Evolutionary conservation across 192 early-diverging fungal genomes (phyloP), one percentile per base, ranked within the genome.

Genomic region (Diversispora epigaea): DNA sequence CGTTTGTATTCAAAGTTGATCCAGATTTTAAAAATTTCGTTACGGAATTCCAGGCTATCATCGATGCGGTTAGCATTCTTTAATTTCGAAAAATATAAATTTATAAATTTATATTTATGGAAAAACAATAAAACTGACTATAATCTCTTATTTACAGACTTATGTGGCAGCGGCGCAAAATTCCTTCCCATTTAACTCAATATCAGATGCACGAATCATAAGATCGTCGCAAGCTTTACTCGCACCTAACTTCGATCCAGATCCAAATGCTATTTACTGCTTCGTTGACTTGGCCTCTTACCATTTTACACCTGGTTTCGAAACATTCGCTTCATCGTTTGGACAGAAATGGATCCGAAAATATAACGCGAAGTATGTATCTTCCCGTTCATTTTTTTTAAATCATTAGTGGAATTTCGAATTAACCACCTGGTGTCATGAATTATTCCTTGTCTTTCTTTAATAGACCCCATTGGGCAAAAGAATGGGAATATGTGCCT

Each of bases 141-240:
- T 32, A 32, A 3, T 11, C 3, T 66, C 15, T 15, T 10, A 15
- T 40, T 11, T n/a, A 19, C 69, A 81, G 77, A 49, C 79, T 10
- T 65, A 79, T 43, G 49, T 69, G 12, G 68, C 70, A 43, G 71
- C 68, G 5, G 41, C 55, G 12, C 14, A 41, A 19, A 58, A 43
- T 22, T 55, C 70, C 44, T 81, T 57, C 43, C 77, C 77, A 0
- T 58, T 81, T 4, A 78, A 81, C 45, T 15, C 76, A 17, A 63
- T 73, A 11, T 4, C 75, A 22, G 81, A 80, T n/a, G 77, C 78
- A 64, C 50, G 81, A 15, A 76, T 82, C 25, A 47, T 77, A 43
- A 82, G 80, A 63, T 12, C 68, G 0, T 80, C 76, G 0, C 11
- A 60, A 15, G 70, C 76, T 43, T 22, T 76, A 43, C 54, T 82